phyloP scores from a whole-genome alignment of 2,329 filamentous ascomycete genomes.

The Talaromyces funiculosus region DNA sequence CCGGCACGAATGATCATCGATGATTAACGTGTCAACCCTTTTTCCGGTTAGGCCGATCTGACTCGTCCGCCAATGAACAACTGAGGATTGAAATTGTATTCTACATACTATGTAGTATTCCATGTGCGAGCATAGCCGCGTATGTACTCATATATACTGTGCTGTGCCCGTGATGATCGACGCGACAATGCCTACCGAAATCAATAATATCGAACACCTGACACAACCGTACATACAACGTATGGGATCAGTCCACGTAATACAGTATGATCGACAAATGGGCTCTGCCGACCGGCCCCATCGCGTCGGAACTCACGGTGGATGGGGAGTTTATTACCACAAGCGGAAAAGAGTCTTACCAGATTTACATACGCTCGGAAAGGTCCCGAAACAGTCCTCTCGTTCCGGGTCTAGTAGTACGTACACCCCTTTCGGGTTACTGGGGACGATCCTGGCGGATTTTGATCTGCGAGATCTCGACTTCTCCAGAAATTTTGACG shows the following conservation, averaged over 20 bases:
- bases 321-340: background rate
- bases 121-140: background rate
- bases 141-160: background rate
- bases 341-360: background rate
- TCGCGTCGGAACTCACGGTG: background rate
- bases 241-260: background rate
- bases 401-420: background rate
- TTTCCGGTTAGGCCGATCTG: background rate
- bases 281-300: background rate
- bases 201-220: background rate
- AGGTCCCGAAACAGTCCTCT: background rate
- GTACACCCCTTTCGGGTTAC: background rate
- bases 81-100: background rate
- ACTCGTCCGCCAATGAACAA: background rate
- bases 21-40: background rate
- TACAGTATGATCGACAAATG: slow-evolving; percentile 1
- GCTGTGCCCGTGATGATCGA: background rate
- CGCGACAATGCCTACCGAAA: background rate
- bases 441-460: background rate
- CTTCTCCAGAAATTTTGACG: background rate
- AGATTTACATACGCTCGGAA: background rate
- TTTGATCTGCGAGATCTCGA: background rate
- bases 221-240: background rate
- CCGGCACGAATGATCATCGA: background rate
- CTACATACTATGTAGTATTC: no score